Base-by-base conservation (phyloP, 768 basidiomycete genomes). In the Saitozyma sp. region DNA sequence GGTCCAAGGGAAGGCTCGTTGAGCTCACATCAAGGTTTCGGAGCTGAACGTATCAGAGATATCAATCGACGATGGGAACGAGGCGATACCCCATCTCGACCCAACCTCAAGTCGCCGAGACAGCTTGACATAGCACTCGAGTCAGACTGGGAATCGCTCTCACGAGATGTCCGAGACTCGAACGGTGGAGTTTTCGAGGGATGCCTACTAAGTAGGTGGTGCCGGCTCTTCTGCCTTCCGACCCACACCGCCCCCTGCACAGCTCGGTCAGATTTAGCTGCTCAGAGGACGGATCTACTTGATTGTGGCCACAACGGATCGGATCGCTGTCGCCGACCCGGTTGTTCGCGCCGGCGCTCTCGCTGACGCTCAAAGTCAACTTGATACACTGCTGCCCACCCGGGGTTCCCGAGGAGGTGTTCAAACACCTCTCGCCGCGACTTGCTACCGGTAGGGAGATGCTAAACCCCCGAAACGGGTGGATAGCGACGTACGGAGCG, bases 401-500 rank as follows among this genome's bases (percentile, higher is more conserved):
- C 1, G 53, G 55, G 6, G 46, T 63, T 16, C 69, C 69, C 29
- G 69, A 68, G 43, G 11, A 68, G 10, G 60, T 74, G 40, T 74
- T 74, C 56, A 43, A 49, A 8, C 59, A 68, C n/a, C 52, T 70
- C 45, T 70, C 72, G 10, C 64, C 64, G 17, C 41, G 45, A 11
- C 58, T 9, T 14, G 10, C 20, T 14, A 53, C 46, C 13, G 39
- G 48, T n/a, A 50, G 50, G 45, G n/a, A 16, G 3, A 20, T 69
- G 6, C 58, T 67, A 0, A 43, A 66, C 14, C 16, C 60, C 6
- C 11, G 9, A 3, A 39, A 48, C 3, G 66, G 72, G 3, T 74
- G 69, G 68, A 58, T 74, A 49, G 66, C 63, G 37, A 62, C 60
- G 5, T 74, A 74, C 50, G 67, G 64, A 8, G 66, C 72, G 13